phyloP scores from a whole-genome alignment of 345 rosid species.

The Luvunga scandens region DNA sequence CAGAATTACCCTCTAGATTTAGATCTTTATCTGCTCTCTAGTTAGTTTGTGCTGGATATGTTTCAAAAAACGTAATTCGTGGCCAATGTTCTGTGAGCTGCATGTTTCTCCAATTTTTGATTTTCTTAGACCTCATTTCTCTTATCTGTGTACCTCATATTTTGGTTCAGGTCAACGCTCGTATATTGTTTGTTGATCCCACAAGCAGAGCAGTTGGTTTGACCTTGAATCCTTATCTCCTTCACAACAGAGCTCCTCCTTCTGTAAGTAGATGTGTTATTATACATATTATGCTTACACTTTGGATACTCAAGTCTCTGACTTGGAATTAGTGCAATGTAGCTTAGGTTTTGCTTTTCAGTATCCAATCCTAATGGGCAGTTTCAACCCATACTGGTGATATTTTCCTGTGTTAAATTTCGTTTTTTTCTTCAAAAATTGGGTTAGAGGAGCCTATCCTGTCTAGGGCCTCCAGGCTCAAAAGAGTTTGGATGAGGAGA shows the following conservation, averaged over 20 bases:
- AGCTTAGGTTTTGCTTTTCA: background rate
- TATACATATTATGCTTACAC: background rate
- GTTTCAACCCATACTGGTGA: background rate
- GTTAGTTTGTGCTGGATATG: background rate
- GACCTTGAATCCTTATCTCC: slow-evolving; percentile 84
- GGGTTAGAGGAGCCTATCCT: background rate
- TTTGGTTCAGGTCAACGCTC: slow-evolving; percentile 75
- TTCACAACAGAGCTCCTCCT: slow-evolving; percentile 74
- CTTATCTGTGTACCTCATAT: background rate
- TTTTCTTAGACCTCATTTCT: background rate
- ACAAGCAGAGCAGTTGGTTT: slow-evolving; percentile 91
- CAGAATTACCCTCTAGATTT: background rate
- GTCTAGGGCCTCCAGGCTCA: background rate
- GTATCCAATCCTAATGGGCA: background rate
- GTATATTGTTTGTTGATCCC: slow-evolving; percentile 88
- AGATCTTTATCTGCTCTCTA: background rate
- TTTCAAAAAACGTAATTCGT: background rate
- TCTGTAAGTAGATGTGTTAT: slow-evolving; percentile 44
- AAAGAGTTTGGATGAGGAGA: background rate
- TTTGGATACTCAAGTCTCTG: background rate
- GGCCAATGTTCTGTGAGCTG: background rate
- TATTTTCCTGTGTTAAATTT: background rate
- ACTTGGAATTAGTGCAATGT: slow-evolving; percentile 6
- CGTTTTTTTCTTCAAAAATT: background rate
- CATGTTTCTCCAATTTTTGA: background rate